Evolutionary conservation across 2,329 filamentous ascomycete species (phyloP).

Genomic region (Monosporascus sp.): DNA sequence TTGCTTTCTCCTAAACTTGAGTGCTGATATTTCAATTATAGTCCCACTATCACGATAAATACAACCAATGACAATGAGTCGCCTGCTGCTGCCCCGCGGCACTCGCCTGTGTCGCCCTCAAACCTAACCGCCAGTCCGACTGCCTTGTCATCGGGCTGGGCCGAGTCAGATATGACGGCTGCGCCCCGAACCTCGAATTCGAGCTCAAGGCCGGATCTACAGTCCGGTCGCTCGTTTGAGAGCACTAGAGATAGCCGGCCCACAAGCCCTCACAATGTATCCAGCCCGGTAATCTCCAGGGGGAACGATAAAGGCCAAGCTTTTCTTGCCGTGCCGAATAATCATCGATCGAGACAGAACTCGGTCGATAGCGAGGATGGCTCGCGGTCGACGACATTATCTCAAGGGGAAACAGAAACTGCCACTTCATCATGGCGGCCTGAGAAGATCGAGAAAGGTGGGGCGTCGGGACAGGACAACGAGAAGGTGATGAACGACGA

Average conservation of each 20-base stretch:
- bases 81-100: conserved; percentile 12
- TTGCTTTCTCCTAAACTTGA: not conserved
- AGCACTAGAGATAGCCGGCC: conserved; percentile 58
- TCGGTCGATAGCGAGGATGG: conserved; percentile 65
- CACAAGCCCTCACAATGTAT: conserved; percentile 69
- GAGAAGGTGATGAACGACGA: conserved; percentile 58
- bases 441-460: conserved; percentile 32
- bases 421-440: conserved; percentile 39
- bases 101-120: conserved; percentile 21
- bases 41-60: conserved; percentile 33
- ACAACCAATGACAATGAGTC: conserved; percentile 26
- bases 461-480: conserved; percentile 33
- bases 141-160: conserved; percentile 21
- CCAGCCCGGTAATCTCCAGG: conserved; percentile 47
- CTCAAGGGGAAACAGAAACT: conserved; percentile 59
- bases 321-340: conserved; percentile 63
- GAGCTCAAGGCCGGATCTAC: conserved; percentile 37
- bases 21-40: conserved; percentile 11
- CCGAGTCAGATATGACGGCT: conserved; percentile 18
- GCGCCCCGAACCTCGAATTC: conserved; percentile 12
- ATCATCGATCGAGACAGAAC: conserved; percentile 57
- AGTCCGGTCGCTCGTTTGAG: conserved; percentile 57
- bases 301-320: conserved; percentile 42
- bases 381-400: conserved; percentile 50
- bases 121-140: conserved; percentile 26